Conservation (phyloP, 1,284 basidiomycete species). For the Meripilus lineatus region DNA sequence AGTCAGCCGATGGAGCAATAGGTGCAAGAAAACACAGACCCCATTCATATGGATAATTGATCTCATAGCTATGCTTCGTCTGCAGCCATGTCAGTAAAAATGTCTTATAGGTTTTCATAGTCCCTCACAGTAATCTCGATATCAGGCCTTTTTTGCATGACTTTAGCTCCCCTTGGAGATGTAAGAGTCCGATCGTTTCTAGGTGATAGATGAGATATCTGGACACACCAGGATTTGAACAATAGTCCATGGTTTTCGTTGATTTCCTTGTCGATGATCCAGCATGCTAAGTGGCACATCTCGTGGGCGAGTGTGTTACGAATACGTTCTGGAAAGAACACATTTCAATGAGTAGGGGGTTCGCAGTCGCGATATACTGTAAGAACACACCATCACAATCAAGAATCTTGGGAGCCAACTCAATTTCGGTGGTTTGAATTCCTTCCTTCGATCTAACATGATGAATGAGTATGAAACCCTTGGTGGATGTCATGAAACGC, state of each 20-base stretch:
- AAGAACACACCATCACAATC: conserved; percentile 56
- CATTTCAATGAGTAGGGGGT: neutral
- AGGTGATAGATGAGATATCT: too few species aligned
- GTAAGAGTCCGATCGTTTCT: neutral
- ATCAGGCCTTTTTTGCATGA: conserved; percentile 58
- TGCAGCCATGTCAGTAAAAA: conserved; percentile 22
- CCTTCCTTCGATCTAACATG: conserved; percentile 44
- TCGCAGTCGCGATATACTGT: neutral
- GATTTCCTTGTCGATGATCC: conserved; percentile 66
- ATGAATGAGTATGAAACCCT: neutral
- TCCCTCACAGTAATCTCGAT: conserved; percentile 65
- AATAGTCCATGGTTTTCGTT: conserved; percentile 65
- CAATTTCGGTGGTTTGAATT: conserved; percentile 53
- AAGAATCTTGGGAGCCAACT: conserved; percentile 74
- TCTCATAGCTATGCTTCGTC: conserved; percentile 75
- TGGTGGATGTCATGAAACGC: conserved; percentile 10
- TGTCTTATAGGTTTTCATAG: neutral
- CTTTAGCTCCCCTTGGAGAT: conserved; percentile 49
- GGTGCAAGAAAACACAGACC: conserved; percentile 36
- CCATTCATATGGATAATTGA: conserved; percentile 76
- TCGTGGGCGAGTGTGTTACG: conserved; percentile 80
- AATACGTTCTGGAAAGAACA: conserved; percentile 53
- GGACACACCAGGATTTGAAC: conserved; percentile 65
- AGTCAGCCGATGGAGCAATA: neutral
- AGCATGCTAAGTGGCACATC: conserved; percentile 84